These are phyloP conservation scores for Tagetes erecta DNA, from an alignment of 129 eudicot genomes.

Conservation along the genomic window DNA sequence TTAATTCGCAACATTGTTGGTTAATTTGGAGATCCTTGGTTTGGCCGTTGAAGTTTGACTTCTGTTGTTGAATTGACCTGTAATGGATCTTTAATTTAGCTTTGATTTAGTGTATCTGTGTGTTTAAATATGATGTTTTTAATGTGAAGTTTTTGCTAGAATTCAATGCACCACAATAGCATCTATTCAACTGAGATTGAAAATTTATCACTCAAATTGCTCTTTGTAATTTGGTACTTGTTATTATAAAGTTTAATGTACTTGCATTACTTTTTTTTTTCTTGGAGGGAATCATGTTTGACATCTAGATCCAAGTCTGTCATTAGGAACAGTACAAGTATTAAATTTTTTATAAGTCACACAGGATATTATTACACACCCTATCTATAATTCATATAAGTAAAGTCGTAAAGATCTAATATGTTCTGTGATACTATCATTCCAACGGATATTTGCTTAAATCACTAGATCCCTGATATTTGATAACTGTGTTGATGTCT, in stretches of 20 bases:
- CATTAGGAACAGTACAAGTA: slow-evolving; percentile 14
- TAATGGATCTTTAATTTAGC: slow-evolving; percentile 9
- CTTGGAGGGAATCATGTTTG: slow-evolving; percentile 9
- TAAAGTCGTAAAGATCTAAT: too few species aligned
- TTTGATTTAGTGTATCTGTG: background rate
- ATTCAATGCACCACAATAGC: slow-evolving; percentile 20
- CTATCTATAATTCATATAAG: background rate
- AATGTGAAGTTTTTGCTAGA: slow-evolving; percentile 17
- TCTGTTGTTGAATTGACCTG: slow-evolving; percentile 26
- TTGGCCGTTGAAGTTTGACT: slow-evolving; percentile 28
- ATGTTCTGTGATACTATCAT: slow-evolving; percentile 3
- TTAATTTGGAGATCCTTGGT: slow-evolving; percentile 19
- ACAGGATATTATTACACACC: background rate
- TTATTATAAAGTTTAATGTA: slow-evolving; percentile 6
- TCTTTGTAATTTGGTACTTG: slow-evolving; percentile 4
- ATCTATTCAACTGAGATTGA: slow-evolving; percentile 17
- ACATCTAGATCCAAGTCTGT: slow-evolving; percentile 14
- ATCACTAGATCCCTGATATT: background rate
- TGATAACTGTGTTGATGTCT: background rate
- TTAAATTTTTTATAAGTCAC: background rate
- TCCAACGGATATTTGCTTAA: slow-evolving; percentile 3
- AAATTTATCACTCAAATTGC: background rate
- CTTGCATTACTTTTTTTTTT: background rate
- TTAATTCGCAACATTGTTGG: slow-evolving; percentile 10
- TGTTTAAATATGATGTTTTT: background rate